Percentiles rank a stretch among this genome's conserved stretches.
These are phyloP conservation scores for Penicillium sp. DNA, from an alignment of 2,329 filamentous ascomycete species.

Conservation along the genomic window DNA sequence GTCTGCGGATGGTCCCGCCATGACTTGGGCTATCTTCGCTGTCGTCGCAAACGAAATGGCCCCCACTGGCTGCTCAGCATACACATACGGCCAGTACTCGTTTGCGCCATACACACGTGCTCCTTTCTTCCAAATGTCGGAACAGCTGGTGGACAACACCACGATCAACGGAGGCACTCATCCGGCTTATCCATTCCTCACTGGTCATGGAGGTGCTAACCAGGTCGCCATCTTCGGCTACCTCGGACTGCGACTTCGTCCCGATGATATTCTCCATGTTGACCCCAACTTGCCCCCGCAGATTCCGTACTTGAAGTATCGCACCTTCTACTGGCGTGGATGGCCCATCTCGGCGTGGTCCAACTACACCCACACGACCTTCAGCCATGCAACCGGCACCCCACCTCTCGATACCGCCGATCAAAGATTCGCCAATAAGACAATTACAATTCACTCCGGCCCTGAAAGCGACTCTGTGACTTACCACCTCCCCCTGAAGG, in stretches of 20 bases:
- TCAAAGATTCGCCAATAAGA: slow-evolving; percentile 51
- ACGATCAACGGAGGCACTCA: slow-evolving; percentile 65
- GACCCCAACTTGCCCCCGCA: slow-evolving; percentile 68
- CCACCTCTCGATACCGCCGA: slow-evolving; percentile 55
- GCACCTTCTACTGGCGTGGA: slow-evolving; percentile 68
- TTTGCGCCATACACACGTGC: slow-evolving; percentile 65
- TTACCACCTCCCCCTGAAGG: slow-evolving; percentile 52
- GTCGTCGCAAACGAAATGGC: slow-evolving; percentile 67
- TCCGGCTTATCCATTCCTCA: slow-evolving; percentile 71
- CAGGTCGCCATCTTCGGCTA: slow-evolving; percentile 70
- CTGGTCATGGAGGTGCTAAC: slow-evolving; percentile 69
- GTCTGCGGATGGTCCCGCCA: slow-evolving; percentile 67
- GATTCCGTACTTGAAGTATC: slow-evolving; percentile 61
- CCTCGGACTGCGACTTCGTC: slow-evolving; percentile 62
- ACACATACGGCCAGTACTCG: slow-evolving; percentile 67
- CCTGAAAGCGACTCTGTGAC: slow-evolving; percentile 41
- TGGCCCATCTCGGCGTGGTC: slow-evolving; percentile 63
- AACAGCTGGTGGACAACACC: slow-evolving; percentile 66
- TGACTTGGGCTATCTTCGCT: slow-evolving; percentile 72
- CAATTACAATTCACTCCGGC: slow-evolving; percentile 63
- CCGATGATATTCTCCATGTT: slow-evolving; percentile 61
- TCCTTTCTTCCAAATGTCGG: slow-evolving; percentile 71
- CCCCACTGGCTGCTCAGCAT: slow-evolving; percentile 67
- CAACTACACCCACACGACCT: slow-evolving; percentile 66
- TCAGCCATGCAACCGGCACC: slow-evolving; percentile 54